A percentile compares a stretch with the other conserved stretches of the same genome.
Evolutionary conservation across 2,329 filamentous ascomycete genomes (phyloP).

Genomic region (Fusarium longipes): DNA sequence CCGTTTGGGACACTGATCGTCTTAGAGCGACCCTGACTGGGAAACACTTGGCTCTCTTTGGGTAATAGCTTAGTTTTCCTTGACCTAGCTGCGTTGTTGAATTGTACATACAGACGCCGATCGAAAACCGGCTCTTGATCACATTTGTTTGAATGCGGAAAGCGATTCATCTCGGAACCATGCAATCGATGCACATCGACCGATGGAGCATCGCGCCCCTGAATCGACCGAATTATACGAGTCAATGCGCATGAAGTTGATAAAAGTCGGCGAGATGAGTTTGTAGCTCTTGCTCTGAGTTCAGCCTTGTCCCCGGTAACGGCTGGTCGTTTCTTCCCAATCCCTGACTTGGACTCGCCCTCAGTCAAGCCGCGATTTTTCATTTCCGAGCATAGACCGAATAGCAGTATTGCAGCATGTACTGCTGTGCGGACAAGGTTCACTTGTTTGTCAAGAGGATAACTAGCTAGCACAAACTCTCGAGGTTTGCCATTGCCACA

Average conservation of each 20-base stretch:
- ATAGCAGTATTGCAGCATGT: background rate
- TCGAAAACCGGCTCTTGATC: constrained; percentile 48
- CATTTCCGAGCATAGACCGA: constrained; percentile 10
- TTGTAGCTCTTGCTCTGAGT: constrained; percentile 13
- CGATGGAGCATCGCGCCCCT: constrained; percentile 29
- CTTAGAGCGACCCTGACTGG: constrained; percentile 37
- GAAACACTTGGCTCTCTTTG: constrained; percentile 44
- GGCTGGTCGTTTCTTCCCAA: constrained; percentile 13
- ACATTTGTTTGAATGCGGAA: constrained; percentile 38
- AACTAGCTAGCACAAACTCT: background rate
- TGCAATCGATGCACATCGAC: constrained; percentile 37
- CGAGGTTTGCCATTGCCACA: constrained; percentile 3
- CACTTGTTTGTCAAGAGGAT: background rate
- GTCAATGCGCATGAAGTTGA: constrained; percentile 39
- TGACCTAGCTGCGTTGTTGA: constrained; percentile 34
- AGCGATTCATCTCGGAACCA: constrained; percentile 43
- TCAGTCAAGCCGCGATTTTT: background rate
- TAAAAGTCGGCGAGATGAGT: constrained; percentile 34
- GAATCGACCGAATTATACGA: constrained; percentile 35
- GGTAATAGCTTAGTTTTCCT: constrained; percentile 36
- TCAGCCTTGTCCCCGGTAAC: constrained; percentile 25
- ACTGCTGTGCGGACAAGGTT: background rate
- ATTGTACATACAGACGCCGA: constrained; percentile 45
- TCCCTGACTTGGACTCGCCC: constrained; percentile 3
- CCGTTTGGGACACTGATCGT: constrained; percentile 45